Conservation (phyloP, 2,329 filamentous ascomycete genomes). For the Lecanoromycetidae sp. region DNA sequence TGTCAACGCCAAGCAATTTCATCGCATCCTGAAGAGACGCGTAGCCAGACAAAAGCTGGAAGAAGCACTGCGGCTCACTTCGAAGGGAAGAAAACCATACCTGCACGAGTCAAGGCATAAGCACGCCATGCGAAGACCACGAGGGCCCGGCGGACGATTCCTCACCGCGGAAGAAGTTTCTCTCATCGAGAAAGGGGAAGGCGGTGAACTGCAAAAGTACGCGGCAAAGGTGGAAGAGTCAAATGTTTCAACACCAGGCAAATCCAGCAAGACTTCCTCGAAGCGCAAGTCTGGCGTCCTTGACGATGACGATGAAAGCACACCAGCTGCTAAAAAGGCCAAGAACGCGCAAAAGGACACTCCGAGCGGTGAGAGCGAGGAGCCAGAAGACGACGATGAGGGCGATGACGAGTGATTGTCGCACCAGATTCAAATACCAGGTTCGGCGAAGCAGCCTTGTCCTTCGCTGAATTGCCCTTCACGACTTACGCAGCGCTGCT, state of each 20-base stretch:
- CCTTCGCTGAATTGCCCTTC: not conserved
- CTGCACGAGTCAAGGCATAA: conserved; percentile 96
- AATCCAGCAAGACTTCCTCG: conserved; percentile 23
- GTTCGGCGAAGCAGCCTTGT: not conserved
- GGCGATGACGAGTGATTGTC: conserved; percentile 31
- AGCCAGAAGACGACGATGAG: conserved; percentile 40
- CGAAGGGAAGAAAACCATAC: conserved; percentile 92
- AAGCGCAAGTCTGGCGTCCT: conserved; percentile 41
- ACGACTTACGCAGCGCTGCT: conserved; percentile 14
- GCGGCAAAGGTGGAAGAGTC: conserved; percentile 12
- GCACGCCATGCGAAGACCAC: conserved; percentile 89
- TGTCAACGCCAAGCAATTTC: conserved; percentile 97
- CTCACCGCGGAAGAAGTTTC: conserved; percentile 92
- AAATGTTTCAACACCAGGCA: conserved; percentile 21
- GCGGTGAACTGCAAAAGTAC: conserved; percentile 16
- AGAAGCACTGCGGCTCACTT: conserved; percentile 80
- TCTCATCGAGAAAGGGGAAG: conserved; percentile 57
- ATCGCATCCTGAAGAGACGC: conserved; percentile 86
- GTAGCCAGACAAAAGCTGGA: conserved; percentile 89
- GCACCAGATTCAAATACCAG: not conserved
- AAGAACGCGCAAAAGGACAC: conserved; percentile 34
- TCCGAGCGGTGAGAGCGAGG: conserved; percentile 40
- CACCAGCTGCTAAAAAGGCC: conserved; percentile 35
- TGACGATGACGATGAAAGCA: conserved; percentile 32
- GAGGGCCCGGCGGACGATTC: conserved; percentile 89